Conservation (phyloP, 768 basidiomycete species). For the Auriculariales sp. region DNA sequence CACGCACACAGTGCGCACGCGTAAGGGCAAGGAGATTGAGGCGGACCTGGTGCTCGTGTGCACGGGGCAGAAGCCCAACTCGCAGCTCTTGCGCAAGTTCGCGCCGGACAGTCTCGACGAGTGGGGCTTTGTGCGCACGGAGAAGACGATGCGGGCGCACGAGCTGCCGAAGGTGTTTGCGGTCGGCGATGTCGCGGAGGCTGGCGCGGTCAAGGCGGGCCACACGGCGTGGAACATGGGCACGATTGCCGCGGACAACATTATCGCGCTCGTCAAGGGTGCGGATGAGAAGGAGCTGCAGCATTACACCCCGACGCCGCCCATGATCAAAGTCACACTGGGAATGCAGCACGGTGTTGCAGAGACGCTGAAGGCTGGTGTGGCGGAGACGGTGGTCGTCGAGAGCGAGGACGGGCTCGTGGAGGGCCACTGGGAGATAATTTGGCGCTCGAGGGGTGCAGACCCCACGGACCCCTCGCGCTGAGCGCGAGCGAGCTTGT, state of each 20-base stretch:
- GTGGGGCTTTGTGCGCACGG: background rate
- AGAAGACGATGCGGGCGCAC: background rate
- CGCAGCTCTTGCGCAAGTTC: background rate
- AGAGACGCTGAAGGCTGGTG: background rate
- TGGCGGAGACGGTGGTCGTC: background rate
- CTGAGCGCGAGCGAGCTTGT: too few relatives aligned
- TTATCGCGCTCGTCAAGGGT: background rate
- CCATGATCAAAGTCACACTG: background rate
- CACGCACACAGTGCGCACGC: background rate
- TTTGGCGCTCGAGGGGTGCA: background rate
- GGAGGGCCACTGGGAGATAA: background rate
- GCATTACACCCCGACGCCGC: background rate
- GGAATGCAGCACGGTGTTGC: background rate
- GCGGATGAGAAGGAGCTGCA: background rate
- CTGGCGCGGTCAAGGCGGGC: background rate
- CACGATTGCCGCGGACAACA: background rate
- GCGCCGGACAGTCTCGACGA: background rate
- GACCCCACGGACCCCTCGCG: background rate
- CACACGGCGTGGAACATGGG: background rate
- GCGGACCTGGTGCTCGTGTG: background rate
- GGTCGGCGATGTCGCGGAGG: background rate
- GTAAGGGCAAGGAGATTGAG: background rate
- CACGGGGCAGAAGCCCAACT: background rate
- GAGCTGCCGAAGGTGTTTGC: background rate
- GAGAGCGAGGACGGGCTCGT: background rate